Base-by-base conservation (phyloP, 768 basidiomycete genomes). In the Multifurca ochricompacta region DNA sequence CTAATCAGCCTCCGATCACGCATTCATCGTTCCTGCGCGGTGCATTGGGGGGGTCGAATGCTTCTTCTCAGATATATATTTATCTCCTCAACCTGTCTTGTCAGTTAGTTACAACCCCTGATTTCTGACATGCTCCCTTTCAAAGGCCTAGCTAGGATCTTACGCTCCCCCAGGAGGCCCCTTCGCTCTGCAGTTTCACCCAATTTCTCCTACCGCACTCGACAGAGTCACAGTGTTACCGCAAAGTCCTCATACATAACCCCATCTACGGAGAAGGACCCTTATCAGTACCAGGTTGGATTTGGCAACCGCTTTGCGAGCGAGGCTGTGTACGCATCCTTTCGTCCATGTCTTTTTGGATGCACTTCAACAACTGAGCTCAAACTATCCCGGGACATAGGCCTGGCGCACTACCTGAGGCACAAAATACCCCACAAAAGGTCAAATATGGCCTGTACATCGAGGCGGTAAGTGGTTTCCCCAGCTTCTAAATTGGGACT, bases 371-470 rank as follows among this genome's bases (percentile, higher is more conserved):
- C 1, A 9, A 14, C 18, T 10, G 34, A 23, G n/a, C n/a, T n/a
- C n/a, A n/a, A n/a, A n/a, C n/a, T n/a, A n/a, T n/a, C n/a, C n/a
- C n/a, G n/a, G 43, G 46, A 9, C 14, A 5, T 49, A 81, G 81
- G 36, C 81, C 81, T 2, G 78, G 76, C 3, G 71, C 73, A 4
- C 74, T 85, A 0, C 83, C 83, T 0, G 49, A 70, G 16, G 82
- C 69, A 0, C 83, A 83, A 68, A 82, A 83, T 62, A 76, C 66
- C 52, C 82, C 82, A 0, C 82, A 84, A 69, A 79, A 76, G 61
- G 70, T 70, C 66, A 82, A 81, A 62, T 83, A 82, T 64, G 80
- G 76, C 51, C 67, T 85, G 6, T 85, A 84, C 61, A 72, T 75
- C 1, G 82, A 84, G 64, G 74, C 73, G 59, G 80, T 81, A 51